These are phyloP conservation scores for Xylariaceae sp. DNA, from an alignment of 2,329 filamentous ascomycete genomes.

Conservation along the genomic window DNA sequence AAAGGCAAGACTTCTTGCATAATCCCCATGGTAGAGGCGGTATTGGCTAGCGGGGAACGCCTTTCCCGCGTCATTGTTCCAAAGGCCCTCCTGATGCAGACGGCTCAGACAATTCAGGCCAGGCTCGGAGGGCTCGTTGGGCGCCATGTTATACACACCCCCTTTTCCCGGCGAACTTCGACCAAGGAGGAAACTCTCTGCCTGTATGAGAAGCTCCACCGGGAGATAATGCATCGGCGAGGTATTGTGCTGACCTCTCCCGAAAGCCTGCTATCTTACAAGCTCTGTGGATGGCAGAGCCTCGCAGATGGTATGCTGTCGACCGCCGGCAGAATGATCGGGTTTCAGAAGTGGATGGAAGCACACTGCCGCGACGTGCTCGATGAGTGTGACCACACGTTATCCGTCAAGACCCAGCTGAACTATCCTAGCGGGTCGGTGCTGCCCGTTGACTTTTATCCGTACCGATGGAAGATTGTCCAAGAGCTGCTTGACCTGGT, in stretches of 20 bases:
- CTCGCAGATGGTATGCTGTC: constrained; percentile 41
- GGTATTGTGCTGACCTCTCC: constrained; percentile 57
- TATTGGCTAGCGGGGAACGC: constrained; percentile 39
- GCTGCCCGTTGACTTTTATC: constrained; percentile 45
- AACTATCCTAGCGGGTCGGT: constrained; percentile 52
- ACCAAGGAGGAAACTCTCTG: constrained; percentile 27
- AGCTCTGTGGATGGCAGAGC: constrained; percentile 54
- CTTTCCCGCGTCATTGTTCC: constrained; percentile 53
- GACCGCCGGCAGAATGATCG: constrained; percentile 44
- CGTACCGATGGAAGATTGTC: constrained; percentile 44
- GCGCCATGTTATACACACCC: constrained; percentile 49
- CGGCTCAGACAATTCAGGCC: constrained; percentile 49
- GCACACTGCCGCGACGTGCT: constrained; percentile 52
- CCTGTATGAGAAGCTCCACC: constrained; percentile 36
- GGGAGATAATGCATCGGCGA: constrained; percentile 32
- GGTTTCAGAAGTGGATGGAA: constrained; percentile 46
- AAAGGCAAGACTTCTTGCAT: constrained; percentile 54
- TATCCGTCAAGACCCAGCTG: constrained; percentile 49
- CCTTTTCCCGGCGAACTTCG: constrained; percentile 50
- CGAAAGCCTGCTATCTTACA: constrained; percentile 61
- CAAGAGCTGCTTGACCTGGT: constrained; percentile 39
- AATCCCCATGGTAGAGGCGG: constrained; percentile 46
- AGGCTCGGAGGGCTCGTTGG: constrained; percentile 51
- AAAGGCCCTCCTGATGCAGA: constrained; percentile 52
- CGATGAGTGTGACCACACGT: constrained; percentile 57